A percentile compares a stretch with the other conserved stretches of the same genome.
phyloP scores from a whole-genome alignment of 2,329 filamentous ascomycete genomes.

The Penicillium sp. region DNA sequence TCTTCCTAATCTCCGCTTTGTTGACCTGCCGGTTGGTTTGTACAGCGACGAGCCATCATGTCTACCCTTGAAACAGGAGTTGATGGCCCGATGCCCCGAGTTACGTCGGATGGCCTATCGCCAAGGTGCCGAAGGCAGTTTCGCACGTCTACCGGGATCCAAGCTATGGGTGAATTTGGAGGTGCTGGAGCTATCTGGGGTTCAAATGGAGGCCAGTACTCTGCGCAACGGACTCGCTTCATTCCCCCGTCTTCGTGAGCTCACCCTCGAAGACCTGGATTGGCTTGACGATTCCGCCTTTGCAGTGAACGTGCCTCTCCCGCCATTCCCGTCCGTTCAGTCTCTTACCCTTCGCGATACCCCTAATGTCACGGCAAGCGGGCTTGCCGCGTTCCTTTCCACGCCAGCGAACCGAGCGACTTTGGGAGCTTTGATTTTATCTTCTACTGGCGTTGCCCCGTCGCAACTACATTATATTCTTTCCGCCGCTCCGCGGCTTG shows the following conservation, averaged over 20 bases:
- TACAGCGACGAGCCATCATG: slow-evolving; percentile 71
- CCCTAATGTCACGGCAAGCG: slow-evolving; percentile 61
- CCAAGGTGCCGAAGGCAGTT: slow-evolving; percentile 65
- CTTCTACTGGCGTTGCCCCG: slow-evolving; percentile 57
- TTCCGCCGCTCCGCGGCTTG: slow-evolving; percentile 34
- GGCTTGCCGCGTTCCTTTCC: slow-evolving; percentile 60
- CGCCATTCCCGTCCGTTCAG: slow-evolving; percentile 64
- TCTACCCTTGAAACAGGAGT: slow-evolving; percentile 67
- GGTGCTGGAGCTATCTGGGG: slow-evolving; percentile 32
- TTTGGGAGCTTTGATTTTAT: slow-evolving; percentile 61
- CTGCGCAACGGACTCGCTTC: slow-evolving; percentile 63
- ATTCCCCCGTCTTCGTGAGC: slow-evolving; percentile 59
- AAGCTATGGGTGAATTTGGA: slow-evolving; percentile 36
- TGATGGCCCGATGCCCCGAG: slow-evolving; percentile 73
- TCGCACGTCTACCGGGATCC: slow-evolving; percentile 60
- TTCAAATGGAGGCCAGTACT: slow-evolving; percentile 32
- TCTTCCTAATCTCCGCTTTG: slow-evolving; percentile 73
- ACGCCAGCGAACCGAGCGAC: slow-evolving; percentile 50
- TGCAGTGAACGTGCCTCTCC: slow-evolving; percentile 54
- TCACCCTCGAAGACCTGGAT: slow-evolving; percentile 63
- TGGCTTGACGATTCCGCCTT: slow-evolving; percentile 73
- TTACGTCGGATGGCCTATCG: slow-evolving; percentile 83
- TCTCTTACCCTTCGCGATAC: slow-evolving; percentile 64
- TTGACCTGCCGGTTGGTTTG: slow-evolving; percentile 82
- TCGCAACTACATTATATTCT: slow-evolving; percentile 39